Base-by-base conservation (phyloP, 306 rosid species). In the Castanea mollissima region DNA sequence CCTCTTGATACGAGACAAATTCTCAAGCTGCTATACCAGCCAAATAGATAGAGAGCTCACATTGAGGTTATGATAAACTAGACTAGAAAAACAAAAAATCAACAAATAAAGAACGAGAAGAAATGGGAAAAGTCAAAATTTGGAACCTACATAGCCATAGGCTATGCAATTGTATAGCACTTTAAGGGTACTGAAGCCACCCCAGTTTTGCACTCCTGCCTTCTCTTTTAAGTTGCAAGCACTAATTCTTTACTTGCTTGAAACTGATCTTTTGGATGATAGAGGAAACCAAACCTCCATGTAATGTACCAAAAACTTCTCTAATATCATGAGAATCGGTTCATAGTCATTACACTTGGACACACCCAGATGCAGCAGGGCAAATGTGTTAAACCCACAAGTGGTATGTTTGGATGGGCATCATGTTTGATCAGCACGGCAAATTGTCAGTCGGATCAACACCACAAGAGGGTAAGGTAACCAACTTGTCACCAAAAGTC, bases 401-500 rank as follows among this genome's bases (percentile, higher is more conserved):
- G 67, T 23, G 23, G 23, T 23, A 23, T 23, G 23, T 23, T 23
- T 23, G 23, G 23, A 23, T 23, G 23, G 23, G 23, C 23, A 23
- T 23, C 23, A 23, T 23, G 23, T 23, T 23, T 23, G 23, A 23
- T 23, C 23, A 23, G 23, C 23, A 23, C 1, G 23, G 23, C 23
- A 23, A 23, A 23, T 23, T 23, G 23, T 27, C 18, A 73, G 9
- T 32, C 13, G 9, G 49, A 65, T 65, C 52, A 19, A 76, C n/a
- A 55, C 54, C 54, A 71, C 23, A 49, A 31, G 74, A 13, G 5
- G 4, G 60, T 31, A 44, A 60, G 63, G 15, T 44, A 56, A 74
- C 67, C 21, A 55, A 25, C 67, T n/a, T 72, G 74, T 90, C 84
- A 92, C 97, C 97, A 90, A 80, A 94, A 94, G 27, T 84, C 97